Percentiles rank a stretch among this genome's conserved stretches.
Evolutionary conservation across 192 early-diverging fungal species (phyloP).

Genomic region (Entomortierella lignicola): DNA sequence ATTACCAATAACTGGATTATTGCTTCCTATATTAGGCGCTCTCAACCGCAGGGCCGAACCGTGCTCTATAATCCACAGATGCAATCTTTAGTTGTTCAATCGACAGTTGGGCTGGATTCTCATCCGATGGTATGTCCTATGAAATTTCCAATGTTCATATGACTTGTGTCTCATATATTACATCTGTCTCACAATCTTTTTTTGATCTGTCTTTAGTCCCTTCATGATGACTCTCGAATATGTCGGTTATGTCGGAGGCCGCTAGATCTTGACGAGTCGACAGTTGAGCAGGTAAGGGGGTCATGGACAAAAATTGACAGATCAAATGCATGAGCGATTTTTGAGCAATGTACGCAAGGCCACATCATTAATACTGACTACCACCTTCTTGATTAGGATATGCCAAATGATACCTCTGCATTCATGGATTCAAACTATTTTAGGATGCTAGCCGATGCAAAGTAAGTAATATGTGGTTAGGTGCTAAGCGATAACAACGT

Average conservation of each 20-base stretch:
- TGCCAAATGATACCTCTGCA: constrained; percentile 21
- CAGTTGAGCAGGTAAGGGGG: constrained; percentile 12
- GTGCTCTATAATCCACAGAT: constrained; percentile 77
- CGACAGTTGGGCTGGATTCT: constrained; percentile 34
- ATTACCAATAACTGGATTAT: neutral
- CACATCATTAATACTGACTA: no score
- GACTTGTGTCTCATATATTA: neutral
- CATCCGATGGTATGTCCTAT: constrained; percentile 22
- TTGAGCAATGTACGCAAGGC: neutral
- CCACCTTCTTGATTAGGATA: constrained; percentile 12
- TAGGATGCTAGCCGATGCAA: constrained; percentile 60
- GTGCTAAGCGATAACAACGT: no score
- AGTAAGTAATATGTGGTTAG: constrained; percentile 14
- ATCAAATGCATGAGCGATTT: no score
- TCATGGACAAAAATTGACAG: no score
- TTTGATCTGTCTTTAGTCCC: constrained; percentile 23
- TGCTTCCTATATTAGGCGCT: constrained; percentile 9
- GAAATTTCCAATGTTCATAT: neutral
- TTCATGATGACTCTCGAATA: constrained; percentile 16
- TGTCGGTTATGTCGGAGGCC: constrained; percentile 56
- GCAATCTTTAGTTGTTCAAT: constrained; percentile 61
- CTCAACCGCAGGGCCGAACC: constrained; percentile 59
- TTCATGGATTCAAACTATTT: constrained; percentile 70
- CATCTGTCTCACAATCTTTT: neutral
- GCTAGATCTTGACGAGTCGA: constrained; percentile 22